Conservation (phyloP, 768 basidiomycete species). For the Chiua virens region DNA sequence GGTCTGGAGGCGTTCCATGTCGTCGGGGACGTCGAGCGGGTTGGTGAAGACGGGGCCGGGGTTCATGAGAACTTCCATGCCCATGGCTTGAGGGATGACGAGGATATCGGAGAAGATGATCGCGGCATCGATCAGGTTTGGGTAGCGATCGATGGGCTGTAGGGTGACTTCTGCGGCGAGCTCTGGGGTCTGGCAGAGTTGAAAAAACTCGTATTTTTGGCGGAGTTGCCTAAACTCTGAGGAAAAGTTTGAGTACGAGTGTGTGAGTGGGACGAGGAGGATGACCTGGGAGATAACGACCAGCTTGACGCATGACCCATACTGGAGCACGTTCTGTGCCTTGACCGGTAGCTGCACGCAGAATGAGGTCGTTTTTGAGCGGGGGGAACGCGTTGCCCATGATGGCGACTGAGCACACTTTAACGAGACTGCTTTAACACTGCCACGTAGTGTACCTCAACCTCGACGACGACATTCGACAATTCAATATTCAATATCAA, state of each 20-base stretch:
- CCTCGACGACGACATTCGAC: too few relatives aligned
- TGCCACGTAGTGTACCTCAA: constrained; percentile 11
- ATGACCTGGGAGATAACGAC: constrained; percentile 89
- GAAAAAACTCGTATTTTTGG: constrained; percentile 88
- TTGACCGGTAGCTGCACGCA: constrained; percentile 90
- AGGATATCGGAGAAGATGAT: constrained; percentile 99
- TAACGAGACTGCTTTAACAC: neutral
- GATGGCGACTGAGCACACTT: neutral
- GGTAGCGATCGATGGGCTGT: constrained; percentile 89
- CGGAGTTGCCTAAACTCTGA: constrained; percentile 89
- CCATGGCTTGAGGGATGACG: constrained; percentile 96
- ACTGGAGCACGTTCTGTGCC: constrained; percentile 91
- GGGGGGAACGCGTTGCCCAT: constrained; percentile 59
- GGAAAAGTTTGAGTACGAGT: neutral
- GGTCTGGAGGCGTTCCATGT: constrained; percentile 59
- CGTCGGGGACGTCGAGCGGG: constrained; percentile 76
- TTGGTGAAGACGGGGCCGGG: constrained; percentile 88
- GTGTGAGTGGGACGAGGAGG: constrained; percentile 2
- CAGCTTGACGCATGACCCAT: constrained; percentile 98
- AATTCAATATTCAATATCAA: constrained; percentile 11
- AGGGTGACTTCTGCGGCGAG: constrained; percentile 88
- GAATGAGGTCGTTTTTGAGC: constrained; percentile 82
- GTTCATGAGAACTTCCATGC: constrained; percentile 93
- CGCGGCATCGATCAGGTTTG: constrained; percentile 86
- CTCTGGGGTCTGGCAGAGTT: constrained; percentile 88